Evolutionary conservation across 495 filamentous ascomycete genomes (phyloP).

Genomic region (Penicillium paxilli): DNA sequence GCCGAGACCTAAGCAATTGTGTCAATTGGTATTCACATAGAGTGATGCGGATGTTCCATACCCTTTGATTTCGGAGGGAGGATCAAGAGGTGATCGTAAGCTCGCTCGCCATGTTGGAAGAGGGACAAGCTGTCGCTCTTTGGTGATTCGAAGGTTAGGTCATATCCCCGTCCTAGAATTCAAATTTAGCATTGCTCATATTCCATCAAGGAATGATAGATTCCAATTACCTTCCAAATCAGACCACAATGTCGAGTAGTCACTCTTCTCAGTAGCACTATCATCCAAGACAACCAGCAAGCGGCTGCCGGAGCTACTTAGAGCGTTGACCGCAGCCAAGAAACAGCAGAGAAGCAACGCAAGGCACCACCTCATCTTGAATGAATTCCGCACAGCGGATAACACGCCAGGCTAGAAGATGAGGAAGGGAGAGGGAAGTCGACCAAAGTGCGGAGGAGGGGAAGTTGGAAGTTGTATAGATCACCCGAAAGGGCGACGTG

Average conservation of each 20-base stretch:
- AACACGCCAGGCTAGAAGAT: conserved; percentile 17
- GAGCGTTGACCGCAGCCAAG: conserved; percentile 64
- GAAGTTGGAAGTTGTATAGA: conserved; percentile 24
- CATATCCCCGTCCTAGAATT: conserved; percentile 74
- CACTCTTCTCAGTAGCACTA: conserved; percentile 63
- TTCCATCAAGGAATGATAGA: not conserved
- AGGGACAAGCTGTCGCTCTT: conserved; percentile 80
- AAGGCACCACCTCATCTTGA: conserved; percentile 73
- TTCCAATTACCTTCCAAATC: conserved; percentile 73
- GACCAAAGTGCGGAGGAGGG: conserved; percentile 19
- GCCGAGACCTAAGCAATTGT: conserved; percentile 64
- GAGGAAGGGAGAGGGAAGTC: conserved; percentile 14
- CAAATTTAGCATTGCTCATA: conserved; percentile 15
- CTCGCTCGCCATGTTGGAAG: conserved; percentile 82
- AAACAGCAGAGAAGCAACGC: conserved; percentile 67
- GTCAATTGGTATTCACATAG: conserved; percentile 27
- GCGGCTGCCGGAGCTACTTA: conserved; percentile 78
- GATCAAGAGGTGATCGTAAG: conserved; percentile 87
- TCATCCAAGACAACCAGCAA: conserved; percentile 89
- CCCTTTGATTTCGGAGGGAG: conserved; percentile 88
- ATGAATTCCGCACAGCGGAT: conserved; percentile 43
- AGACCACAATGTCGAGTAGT: conserved; percentile 78
- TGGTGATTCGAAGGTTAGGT: conserved; percentile 76
- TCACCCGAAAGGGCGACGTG: conserved; percentile 48
- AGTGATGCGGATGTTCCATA: conserved; percentile 30